Conservation (phyloP, 495 filamentous ascomycete species). For the Penicillium ucsense region DNA sequence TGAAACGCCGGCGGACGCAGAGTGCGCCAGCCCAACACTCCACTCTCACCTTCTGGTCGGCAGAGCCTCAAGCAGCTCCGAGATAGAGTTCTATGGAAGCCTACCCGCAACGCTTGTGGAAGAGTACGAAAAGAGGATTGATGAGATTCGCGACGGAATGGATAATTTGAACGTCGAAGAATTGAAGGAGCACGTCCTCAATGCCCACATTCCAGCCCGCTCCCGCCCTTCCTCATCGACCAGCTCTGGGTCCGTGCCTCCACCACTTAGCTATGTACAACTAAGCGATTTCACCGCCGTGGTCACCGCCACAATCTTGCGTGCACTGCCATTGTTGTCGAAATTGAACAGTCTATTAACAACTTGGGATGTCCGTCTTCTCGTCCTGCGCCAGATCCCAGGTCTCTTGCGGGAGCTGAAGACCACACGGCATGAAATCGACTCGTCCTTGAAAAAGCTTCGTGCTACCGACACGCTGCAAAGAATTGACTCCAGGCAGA, state of each 20-base stretch:
- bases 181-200: constrained; percentile 78
- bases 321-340: constrained; percentile 74
- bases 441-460: constrained; percentile 52
- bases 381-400: constrained; percentile 63
- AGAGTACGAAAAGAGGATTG: constrained; percentile 62
- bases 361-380: constrained; percentile 66
- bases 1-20: not conserved
- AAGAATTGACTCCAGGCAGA: constrained; percentile 14
- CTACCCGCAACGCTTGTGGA: constrained; percentile 51
- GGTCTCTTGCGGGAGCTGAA: constrained; percentile 56
- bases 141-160: constrained; percentile 68
- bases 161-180: constrained; percentile 78
- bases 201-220: constrained; percentile 56
- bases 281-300: constrained; percentile 83
- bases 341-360: constrained; percentile 57
- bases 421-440: constrained; percentile 51
- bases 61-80: constrained; percentile 17
- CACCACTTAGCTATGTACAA: constrained; percentile 44
- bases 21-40: not conserved
- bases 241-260: constrained; percentile 42
- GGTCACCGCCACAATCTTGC: constrained; percentile 78
- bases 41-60: not conserved
- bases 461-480: constrained; percentile 16
- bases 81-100: constrained; percentile 55
- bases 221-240: constrained; percentile 47